These are phyloP conservation scores for Colletotrichum acutatum DNA, from an alignment of 2,329 filamentous ascomycete species.

Conservation along the genomic window DNA sequence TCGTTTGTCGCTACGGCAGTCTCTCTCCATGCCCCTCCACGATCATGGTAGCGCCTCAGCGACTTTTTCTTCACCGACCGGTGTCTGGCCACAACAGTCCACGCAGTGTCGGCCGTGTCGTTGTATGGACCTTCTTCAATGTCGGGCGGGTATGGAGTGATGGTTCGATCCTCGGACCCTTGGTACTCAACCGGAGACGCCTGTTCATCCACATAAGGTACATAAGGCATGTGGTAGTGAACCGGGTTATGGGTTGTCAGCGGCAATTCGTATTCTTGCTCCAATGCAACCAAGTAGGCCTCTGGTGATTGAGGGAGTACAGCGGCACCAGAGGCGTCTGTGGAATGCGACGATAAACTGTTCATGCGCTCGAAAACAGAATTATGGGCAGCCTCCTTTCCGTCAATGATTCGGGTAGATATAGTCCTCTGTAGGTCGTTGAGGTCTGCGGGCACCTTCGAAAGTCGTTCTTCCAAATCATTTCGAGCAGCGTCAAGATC, in stretches of 20 bases:
- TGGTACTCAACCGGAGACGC: conserved; percentile 19
- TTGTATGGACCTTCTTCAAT: background rate
- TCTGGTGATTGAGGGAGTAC: conserved; percentile 41
- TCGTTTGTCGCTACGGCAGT: conserved; percentile 49
- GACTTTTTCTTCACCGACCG: conserved; percentile 53
- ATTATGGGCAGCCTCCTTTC: conserved; percentile 46
- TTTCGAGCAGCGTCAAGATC: conserved; percentile 44
- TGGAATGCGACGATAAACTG: conserved; percentile 57
- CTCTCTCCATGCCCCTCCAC: conserved; percentile 57
- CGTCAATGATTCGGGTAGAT: conserved; percentile 50
- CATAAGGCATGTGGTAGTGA: conserved; percentile 51
- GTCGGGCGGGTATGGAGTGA: conserved; percentile 40
- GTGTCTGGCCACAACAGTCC: conserved; percentile 48
- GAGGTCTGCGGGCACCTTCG: conserved; percentile 53
- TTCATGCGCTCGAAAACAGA: conserved; percentile 64
- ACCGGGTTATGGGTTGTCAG: conserved; percentile 46
- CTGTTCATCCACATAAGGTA: conserved; percentile 35
- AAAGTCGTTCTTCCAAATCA: conserved; percentile 49
- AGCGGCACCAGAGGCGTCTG: conserved; percentile 44
- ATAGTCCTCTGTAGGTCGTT: conserved; percentile 54
- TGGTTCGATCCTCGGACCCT: conserved; percentile 40
- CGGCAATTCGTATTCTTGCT: conserved; percentile 44
- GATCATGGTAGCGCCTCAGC: conserved; percentile 54
- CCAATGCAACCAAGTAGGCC: conserved; percentile 40
- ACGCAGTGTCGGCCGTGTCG: conserved; percentile 34